These are phyloP conservation scores for Barnettozyma sucrosica DNA, from an alignment of 805 yeast genomes.

Conservation along the genomic window DNA sequence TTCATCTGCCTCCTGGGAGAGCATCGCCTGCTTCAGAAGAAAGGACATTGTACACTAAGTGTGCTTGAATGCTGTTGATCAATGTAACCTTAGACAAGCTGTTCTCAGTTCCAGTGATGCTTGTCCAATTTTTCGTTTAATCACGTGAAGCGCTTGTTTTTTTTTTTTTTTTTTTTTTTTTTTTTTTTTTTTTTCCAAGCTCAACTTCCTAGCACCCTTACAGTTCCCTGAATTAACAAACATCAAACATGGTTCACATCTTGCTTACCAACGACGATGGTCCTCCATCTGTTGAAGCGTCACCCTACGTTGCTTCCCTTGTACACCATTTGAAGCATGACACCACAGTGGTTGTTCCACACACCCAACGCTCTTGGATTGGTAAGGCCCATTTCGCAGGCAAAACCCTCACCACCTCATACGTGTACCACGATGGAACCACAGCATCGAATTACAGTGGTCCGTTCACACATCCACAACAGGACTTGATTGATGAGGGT, in stretches of 20 bases:
- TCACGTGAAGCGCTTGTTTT: neutral
- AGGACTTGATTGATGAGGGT: slow-evolving; percentile 26
- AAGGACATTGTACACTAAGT: slow-evolving; percentile 46
- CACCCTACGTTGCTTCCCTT: slow-evolving; percentile 81
- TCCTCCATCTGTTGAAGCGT: slow-evolving; percentile 70
- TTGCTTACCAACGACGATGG: slow-evolving; percentile 90
- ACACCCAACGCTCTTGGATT: slow-evolving; percentile 87
- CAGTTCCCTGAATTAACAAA: neutral
- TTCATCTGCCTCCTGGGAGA: slow-evolving; percentile 49
- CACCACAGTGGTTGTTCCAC: slow-evolving; percentile 67
- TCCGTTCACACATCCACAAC: slow-evolving; percentile 53
- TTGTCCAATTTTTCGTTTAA: neutral
- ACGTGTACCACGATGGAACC: slow-evolving; percentile 48
- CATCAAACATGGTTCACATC: slow-evolving; percentile 21
- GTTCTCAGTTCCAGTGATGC: neutral
- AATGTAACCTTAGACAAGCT: neutral
- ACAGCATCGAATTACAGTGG: slow-evolving; percentile 49
- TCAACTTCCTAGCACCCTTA: neutral
- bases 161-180: neutral
- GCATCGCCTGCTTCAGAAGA: slow-evolving; percentile 41
- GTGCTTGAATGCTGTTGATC: neutral
- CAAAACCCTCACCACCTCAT: slow-evolving; percentile 51
- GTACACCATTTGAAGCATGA: slow-evolving; percentile 30
- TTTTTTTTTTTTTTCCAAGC: neutral
- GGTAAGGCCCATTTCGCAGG: slow-evolving; percentile 96